phyloP scores from a whole-genome alignment of 2,329 filamentous ascomycete species.

The Cordyceps cicadae region DNA sequence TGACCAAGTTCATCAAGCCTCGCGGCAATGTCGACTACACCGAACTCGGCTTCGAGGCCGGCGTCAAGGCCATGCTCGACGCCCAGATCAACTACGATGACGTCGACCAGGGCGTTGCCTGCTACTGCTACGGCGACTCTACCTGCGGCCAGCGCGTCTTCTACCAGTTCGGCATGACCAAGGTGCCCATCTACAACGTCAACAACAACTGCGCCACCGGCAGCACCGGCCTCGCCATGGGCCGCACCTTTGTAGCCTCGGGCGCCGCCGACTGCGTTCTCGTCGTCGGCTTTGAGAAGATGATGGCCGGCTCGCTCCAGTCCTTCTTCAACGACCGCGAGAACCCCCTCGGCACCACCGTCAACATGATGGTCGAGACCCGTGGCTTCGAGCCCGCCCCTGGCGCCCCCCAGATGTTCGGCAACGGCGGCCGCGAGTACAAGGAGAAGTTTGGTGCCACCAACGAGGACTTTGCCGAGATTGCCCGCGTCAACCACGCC shows the following conservation, averaged over 20 bases:
- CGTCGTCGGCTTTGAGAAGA: constrained; percentile 96
- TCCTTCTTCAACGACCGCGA: constrained; percentile 76
- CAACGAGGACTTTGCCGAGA: constrained; percentile 84
- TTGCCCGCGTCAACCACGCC: constrained; percentile 83
- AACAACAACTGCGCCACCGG: constrained; percentile 99
- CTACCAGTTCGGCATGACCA: constrained; percentile 97
- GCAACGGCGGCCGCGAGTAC: constrained; percentile 87
- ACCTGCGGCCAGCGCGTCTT: constrained; percentile 95
- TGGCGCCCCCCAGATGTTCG: constrained; percentile 86
- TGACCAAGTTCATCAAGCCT: constrained; percentile 99
- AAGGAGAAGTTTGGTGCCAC: constrained; percentile 91
- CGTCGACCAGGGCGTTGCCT: constrained; percentile 89
- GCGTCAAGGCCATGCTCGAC: constrained; percentile 76
- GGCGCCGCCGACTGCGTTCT: constrained; percentile 82
- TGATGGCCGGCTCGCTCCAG: constrained; percentile 85
- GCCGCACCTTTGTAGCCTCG: constrained; percentile 65
- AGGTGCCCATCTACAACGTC: constrained; percentile 94
- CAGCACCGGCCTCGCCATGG: constrained; percentile 84
- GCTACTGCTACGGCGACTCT: constrained; percentile 95
- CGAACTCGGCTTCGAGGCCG: constrained; percentile 87
- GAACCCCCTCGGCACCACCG: constrained; percentile 66
- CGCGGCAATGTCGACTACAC: constrained; percentile 91
- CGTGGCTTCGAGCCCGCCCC: constrained; percentile 75
- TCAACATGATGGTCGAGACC: constrained; percentile 74
- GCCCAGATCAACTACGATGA: constrained; percentile 95